Base-by-base conservation (phyloP, 441 rosid species). In the Breynia disticha region DNA sequence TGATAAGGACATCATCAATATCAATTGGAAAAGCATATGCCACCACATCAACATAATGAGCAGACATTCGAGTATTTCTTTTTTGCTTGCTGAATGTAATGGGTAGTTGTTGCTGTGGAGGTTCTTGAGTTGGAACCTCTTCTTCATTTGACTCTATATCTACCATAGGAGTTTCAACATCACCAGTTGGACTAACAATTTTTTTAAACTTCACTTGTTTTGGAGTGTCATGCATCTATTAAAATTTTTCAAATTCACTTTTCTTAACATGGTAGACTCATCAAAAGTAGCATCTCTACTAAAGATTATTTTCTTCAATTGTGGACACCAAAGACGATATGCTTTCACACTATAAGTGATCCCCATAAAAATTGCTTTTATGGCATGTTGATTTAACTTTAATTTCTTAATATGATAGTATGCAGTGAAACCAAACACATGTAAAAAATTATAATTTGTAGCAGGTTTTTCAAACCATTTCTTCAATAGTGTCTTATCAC, bases 321-420 rank as follows among this genome's bases (percentile, higher is more conserved):
- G n/a, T n/a, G n/a, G n/a, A n/a, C n/a, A n/a, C n/a, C n/a, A n/a
- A n/a, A n/a, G n/a, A n/a, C n/a, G n/a, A n/a, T n/a, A n/a, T n/a
- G n/a, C n/a, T n/a, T n/a, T n/a, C n/a, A n/a, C n/a, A n/a, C n/a
- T n/a, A n/a, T n/a, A n/a, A n/a, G n/a, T n/a, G n/a, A n/a, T n/a
- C n/a, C n/a, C n/a, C 47, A 54, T 54, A 17, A 55, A 55, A 1
- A 21, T 3, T 15, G 19, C 50, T 16, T 55, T 55, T 4, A 43
- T 50, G 5, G 41, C 42, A 22, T 41, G 20, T 4, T 39, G 13
- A 55, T 55, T 16, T 0, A 55, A 1, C 39, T 11, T 55, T 9
- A 14, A 55, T 16, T 55, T 22, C 11, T 0, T 21, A 1, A 55
- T 22, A 55, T 55, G 59, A 45, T 43, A 55, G 21, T 55, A 43